phyloP scores from a whole-genome alignment of 176 grass and related monocot species.

The Musa beccarii region DNA sequence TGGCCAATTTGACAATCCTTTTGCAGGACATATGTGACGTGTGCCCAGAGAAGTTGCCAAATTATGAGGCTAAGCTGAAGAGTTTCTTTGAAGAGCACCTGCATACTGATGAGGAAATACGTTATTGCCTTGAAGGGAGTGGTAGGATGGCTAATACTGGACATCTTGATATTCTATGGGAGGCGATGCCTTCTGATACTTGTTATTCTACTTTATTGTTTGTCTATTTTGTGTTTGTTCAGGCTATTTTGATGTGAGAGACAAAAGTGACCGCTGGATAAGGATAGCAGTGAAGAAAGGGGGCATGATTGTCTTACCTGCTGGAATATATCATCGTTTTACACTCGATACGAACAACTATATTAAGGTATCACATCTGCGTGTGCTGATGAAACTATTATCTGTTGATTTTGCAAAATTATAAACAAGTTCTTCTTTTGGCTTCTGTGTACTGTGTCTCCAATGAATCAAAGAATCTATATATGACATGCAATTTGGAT shows the following conservation, averaged over 20 bases:
- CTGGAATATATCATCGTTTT: conserved; percentile 95
- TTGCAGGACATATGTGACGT: conserved; percentile 81
- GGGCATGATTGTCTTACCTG: conserved; percentile 93
- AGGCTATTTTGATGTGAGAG: conserved; percentile 95
- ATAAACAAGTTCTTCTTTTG: background rate
- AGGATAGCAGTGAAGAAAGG: conserved; percentile 77
- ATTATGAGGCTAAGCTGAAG: conserved; percentile 78
- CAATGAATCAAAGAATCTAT: no score
- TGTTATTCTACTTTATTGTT: conserved; percentile 12
- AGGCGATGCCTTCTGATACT: background rate
- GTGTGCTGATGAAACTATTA: background rate
- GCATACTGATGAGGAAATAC: conserved; percentile 94
- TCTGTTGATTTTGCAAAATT: background rate
- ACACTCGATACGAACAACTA: conserved; percentile 72
- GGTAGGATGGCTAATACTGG: conserved; percentile 30
- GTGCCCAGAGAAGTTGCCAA: conserved; percentile 72
- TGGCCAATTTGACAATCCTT: background rate
- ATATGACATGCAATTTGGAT: no score
- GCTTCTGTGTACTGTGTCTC: background rate
- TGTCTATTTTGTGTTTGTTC: conserved; percentile 9
- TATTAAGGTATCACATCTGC: conserved; percentile 55
- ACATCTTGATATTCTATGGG: background rate
- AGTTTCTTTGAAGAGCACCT: conserved; percentile 88
- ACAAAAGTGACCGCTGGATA: conserved; percentile 74
- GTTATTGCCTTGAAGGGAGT: conserved; percentile 82